Evolutionary conservation across 1,139 yeast genomes (phyloP).

Genomic region (Scheffersomyces segobiensis): DNA sequence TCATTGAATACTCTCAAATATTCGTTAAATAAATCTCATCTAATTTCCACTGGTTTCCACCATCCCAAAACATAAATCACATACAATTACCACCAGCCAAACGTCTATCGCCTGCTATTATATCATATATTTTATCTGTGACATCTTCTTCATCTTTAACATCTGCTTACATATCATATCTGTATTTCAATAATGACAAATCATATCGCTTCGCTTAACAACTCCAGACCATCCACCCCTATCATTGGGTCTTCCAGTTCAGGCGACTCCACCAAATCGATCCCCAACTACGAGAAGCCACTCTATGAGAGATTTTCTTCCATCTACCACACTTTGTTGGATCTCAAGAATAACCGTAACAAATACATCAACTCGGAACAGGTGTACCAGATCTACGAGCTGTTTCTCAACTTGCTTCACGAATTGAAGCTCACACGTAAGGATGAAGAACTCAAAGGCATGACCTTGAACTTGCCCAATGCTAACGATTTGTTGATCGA

Average conservation of each 20-base stretch:
- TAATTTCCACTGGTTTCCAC: not conserved
- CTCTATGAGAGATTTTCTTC: conserved; percentile 48
- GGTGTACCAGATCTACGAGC: conserved; percentile 55
- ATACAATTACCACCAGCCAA: not conserved
- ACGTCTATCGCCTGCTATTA: not conserved
- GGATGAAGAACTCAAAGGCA: conserved; percentile 49
- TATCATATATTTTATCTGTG: conserved; percentile 2
- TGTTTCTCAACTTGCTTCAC: conserved; percentile 51
- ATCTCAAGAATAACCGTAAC: conserved; percentile 63
- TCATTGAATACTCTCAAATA: not conserved
- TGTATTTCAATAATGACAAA: not conserved
- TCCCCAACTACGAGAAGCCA: conserved; percentile 46
- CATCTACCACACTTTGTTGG: conserved; percentile 51
- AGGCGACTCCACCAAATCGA: conserved; percentile 5
- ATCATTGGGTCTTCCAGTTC: conserved; percentile 3
- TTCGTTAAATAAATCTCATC: not conserved
- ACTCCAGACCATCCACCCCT: not conserved
- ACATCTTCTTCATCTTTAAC: not conserved
- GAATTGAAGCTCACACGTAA: conserved; percentile 51
- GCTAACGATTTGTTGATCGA: conserved; percentile 73
- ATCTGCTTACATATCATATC: not conserved
- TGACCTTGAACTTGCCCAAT: conserved; percentile 38
- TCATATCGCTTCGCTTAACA: not conserved
- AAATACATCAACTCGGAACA: conserved; percentile 66
- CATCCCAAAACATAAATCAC: not conserved